Percentiles rank a stretch among this genome's conserved stretches.
Conservation (phyloP, 73 alveolate genomes). For the Paramecium sexaurelia region DNA sequence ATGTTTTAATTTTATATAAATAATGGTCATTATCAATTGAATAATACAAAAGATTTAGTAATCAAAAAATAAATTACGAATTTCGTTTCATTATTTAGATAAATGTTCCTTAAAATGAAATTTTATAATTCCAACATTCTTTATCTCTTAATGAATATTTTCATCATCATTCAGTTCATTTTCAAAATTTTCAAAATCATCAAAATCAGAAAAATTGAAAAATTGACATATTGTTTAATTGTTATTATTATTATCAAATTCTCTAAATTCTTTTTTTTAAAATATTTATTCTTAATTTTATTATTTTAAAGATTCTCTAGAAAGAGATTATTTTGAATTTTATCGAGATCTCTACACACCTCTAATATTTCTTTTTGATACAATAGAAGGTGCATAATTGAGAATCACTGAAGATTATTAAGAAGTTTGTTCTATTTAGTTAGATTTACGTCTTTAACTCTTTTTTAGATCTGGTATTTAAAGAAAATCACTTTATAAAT, state of each 20-base stretch:
- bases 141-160: neutral
- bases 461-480: neutral
- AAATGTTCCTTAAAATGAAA: neutral
- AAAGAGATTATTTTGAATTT: slow-evolving; percentile 15
- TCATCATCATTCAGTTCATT: neutral
- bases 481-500: slow-evolving; percentile 2
- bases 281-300: neutral
- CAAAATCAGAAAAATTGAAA: neutral
- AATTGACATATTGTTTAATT: neutral
- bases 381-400: slow-evolving; percentile 52
- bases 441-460: neutral
- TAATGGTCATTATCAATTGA: neutral
- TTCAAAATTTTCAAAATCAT: neutral
- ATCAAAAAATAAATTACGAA: neutral
- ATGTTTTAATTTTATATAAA: neutral
- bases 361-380: neutral
- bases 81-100: neutral
- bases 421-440: neutral
- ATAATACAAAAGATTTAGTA: neutral
- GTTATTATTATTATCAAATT: neutral
- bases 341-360: neutral
- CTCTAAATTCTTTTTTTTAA: neutral
- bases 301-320: neutral
- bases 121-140: neutral
- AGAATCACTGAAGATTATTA: slow-evolving; percentile 24